phyloP scores from a whole-genome alignment of 2,329 filamentous ascomycete species.

The Thelonectria discophora region DNA sequence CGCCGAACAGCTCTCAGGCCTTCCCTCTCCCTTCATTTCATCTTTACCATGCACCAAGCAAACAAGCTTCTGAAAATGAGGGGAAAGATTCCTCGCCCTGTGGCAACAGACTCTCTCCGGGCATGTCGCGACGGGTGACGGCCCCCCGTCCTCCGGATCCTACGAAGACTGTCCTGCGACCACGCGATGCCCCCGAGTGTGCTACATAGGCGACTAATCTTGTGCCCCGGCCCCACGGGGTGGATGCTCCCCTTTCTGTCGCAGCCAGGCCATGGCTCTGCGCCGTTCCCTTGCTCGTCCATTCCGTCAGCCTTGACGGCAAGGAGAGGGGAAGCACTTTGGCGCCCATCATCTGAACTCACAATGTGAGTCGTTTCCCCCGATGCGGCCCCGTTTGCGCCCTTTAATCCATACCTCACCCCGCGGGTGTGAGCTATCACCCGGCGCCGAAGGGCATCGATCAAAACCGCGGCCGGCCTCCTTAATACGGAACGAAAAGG shows the following conservation, averaged over 20 bases:
- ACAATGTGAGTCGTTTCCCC: background rate
- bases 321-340: background rate
- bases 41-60: background rate
- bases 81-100: background rate
- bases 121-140: background rate
- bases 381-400: background rate
- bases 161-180: background rate
- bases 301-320: background rate
- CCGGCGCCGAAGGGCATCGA: background rate
- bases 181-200: constrained; percentile 3
- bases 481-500: background rate
- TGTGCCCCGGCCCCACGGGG: background rate
- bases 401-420: background rate
- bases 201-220: background rate
- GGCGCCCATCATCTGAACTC: background rate
- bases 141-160: constrained; percentile 1
- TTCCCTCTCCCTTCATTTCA: too few relatives aligned
- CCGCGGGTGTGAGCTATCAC: background rate
- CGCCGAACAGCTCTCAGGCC: too few relatives aligned
- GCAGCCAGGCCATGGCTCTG: background rate
- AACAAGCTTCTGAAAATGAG: background rate
- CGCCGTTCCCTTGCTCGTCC: background rate
- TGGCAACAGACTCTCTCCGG: background rate
- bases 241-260: background rate
- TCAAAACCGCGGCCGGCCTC: background rate